phyloP scores from a whole-genome alignment of 768 basidiomycete species.

The Serendipita indica region DNA sequence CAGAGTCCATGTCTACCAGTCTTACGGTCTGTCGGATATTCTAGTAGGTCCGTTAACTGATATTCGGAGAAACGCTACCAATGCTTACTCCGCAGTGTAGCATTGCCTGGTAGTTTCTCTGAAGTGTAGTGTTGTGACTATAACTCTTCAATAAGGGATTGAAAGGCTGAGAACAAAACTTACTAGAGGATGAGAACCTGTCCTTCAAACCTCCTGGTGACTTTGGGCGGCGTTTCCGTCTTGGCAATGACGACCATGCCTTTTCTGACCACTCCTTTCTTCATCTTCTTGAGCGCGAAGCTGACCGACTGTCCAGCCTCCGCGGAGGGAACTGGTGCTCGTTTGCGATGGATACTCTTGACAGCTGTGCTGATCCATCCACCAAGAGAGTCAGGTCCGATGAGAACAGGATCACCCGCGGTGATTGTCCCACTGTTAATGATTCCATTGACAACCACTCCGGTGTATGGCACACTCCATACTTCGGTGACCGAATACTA shows the following conservation, averaged over 20 bases:
- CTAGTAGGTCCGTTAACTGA: conserved; percentile 24
- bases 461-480: conserved; percentile 17
- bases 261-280: conserved; percentile 68
- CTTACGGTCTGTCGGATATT: conserved; percentile 84
- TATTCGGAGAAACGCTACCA: neutral
- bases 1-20: conserved; percentile 65
- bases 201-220: conserved; percentile 77
- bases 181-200: conserved; percentile 88
- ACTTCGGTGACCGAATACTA: conserved; percentile 70
- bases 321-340: conserved; percentile 65
- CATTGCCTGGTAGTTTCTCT: conserved; percentile 91
- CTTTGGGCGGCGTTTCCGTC: conserved; percentile 63
- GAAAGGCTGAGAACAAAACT: conserved; percentile 19
- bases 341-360: conserved; percentile 88
- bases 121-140: conserved; percentile 85
- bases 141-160: neutral
- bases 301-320: conserved; percentile 96
- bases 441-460: conserved; percentile 75
- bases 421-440: conserved; percentile 60
- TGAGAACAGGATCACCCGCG: conserved; percentile 63
- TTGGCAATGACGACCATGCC: conserved; percentile 87
- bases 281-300: conserved; percentile 79
- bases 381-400: conserved; percentile 90
- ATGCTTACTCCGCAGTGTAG: conserved; percentile 69
- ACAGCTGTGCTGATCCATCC: conserved; percentile 66